phyloP scores from a whole-genome alignment of 345 rosid species.

The Rhodomyrtus tomentosa region DNA sequence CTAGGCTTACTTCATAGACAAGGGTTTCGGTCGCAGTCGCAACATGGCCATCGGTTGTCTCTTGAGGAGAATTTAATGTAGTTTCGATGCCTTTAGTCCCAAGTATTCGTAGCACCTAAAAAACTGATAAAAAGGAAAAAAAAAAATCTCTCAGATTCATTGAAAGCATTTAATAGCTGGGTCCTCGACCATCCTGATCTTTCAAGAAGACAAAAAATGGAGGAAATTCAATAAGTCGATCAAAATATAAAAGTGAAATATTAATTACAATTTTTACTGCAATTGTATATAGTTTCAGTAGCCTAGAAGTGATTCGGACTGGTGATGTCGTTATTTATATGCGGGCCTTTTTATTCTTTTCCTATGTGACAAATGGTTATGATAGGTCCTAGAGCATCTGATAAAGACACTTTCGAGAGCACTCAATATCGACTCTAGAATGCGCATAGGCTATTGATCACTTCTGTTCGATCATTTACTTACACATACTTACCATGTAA shows the following conservation, averaged over 20 bases:
- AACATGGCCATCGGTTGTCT: neutral
- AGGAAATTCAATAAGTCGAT: neutral
- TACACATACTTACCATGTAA: neutral
- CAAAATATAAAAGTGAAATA: neutral
- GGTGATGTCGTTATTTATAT: neutral
- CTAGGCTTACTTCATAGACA: neutral
- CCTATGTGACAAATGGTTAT: neutral
- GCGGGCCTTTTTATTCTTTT: neutral
- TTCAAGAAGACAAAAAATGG: neutral
- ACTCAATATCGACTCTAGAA: neutral
- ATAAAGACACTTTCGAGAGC: neutral
- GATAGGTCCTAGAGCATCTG: too few species aligned
- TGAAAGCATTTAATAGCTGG: neutral
- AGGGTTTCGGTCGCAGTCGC: neutral
- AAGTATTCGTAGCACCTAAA: constrained; percentile 30
- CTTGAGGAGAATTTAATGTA: constrained; percentile 29
- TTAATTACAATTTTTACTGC: neutral
- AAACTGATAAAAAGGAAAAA: neutral
- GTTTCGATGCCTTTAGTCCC: constrained; percentile 6
- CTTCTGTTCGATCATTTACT: neutral
- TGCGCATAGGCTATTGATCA: neutral
- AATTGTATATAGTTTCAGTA: neutral
- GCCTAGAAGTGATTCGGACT: neutral
- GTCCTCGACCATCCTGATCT: neutral
- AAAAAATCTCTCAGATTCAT: neutral